Conservation (phyloP, 768 basidiomycete species). For the Sarcodon aspratus region DNA sequence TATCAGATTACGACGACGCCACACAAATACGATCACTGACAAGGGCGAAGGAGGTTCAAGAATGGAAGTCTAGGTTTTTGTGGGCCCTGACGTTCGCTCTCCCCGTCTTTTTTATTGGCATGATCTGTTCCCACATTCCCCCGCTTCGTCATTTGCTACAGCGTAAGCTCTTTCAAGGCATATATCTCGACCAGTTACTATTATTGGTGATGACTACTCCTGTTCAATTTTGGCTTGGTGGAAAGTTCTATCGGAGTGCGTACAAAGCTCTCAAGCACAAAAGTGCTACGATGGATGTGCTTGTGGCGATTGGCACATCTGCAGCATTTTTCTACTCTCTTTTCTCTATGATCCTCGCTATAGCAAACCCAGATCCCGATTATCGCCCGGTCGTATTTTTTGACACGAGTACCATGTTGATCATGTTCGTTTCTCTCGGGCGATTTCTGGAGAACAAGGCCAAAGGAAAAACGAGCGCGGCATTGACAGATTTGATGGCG, state of each 20-base stretch:
- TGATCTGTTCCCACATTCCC: constrained; percentile 67
- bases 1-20: constrained; percentile 68
- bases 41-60: constrained; percentile 82
- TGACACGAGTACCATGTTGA: constrained; percentile 97
- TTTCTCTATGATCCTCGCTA: constrained; percentile 51
- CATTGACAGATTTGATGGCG: constrained; percentile 92
- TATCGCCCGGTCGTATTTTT: constrained; percentile 88
- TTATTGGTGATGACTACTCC: constrained; percentile 74
- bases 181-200: constrained; percentile 78
- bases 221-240: constrained; percentile 87
- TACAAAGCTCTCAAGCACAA: constrained; percentile 87
- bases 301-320: constrained; percentile 90
- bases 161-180: constrained; percentile 42
- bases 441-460: constrained; percentile 94
- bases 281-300: constrained; percentile 94
- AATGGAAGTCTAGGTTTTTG: constrained; percentile 75
- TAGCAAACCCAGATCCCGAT: constrained; percentile 49
- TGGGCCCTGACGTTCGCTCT: constrained; percentile 71
- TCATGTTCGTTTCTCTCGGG: constrained; percentile 94
- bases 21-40: constrained; percentile 82
- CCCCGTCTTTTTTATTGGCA: constrained; percentile 89
- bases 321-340: constrained; percentile 91
- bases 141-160: constrained; percentile 43
- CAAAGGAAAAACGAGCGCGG: constrained; percentile 94
- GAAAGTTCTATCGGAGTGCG: constrained; percentile 79